phyloP scores from a whole-genome alignment of 2,329 filamentous ascomycete species.

The Cladobotryum protrusum region DNA sequence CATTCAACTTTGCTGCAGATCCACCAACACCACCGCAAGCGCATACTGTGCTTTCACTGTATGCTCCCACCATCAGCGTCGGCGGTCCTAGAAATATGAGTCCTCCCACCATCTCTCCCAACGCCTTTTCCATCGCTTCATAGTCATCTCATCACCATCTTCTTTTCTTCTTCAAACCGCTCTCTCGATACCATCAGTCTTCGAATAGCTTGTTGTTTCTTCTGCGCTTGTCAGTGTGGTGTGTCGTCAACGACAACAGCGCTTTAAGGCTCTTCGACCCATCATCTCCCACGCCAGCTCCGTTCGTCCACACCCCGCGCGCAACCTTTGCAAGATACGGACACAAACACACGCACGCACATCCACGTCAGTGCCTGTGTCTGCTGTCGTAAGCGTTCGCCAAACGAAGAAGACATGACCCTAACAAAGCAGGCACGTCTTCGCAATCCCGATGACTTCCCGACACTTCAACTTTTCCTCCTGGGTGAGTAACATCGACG shows the following conservation, averaged over 20 bases:
- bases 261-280: too few species aligned
- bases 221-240: not conserved
- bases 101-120: slow-evolving; percentile 7
- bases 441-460: slow-evolving; percentile 68
- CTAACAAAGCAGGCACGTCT: slow-evolving; percentile 44
- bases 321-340: slow-evolving; percentile 6
- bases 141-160: not conserved
- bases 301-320: not conserved
- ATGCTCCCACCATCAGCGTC: slow-evolving; percentile 3
- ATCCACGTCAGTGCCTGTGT: slow-evolving; percentile 28
- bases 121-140: not conserved
- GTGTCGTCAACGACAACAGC: not conserved
- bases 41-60: slow-evolving; percentile 9
- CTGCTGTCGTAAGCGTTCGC: slow-evolving; percentile 39
- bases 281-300: too few species aligned
- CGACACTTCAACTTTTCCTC: slow-evolving; percentile 73
- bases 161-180: not conserved
- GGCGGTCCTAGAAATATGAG: slow-evolving; percentile 14
- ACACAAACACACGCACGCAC: slow-evolving; percentile 19
- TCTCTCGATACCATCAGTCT: not conserved
- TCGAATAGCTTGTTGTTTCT: not conserved
- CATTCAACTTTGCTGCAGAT: not conserved
- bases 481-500: slow-evolving; percentile 59
- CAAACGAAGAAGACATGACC: slow-evolving; percentile 42
- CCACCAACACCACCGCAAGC: not conserved